phyloP scores from a whole-genome alignment of 139 green algal genomes.

The Micromonas pusilla region DNA sequence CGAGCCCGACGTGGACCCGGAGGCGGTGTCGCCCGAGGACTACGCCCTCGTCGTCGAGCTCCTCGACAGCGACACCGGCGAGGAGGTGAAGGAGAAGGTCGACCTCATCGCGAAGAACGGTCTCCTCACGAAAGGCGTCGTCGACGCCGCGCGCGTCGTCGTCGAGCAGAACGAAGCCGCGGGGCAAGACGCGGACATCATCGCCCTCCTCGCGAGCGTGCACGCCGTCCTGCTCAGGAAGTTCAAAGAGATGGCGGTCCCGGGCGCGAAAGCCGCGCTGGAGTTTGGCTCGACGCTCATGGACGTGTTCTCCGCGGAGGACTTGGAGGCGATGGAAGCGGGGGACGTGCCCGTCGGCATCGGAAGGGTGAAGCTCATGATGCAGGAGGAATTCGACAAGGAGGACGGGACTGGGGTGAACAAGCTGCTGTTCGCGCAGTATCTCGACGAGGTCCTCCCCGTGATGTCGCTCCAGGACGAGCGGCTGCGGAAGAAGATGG shows the following conservation, averaged over 20 bases:
- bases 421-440: conserved; percentile 1
- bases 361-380: conserved; percentile 9
- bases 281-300: conserved; percentile 11
- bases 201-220: not conserved
- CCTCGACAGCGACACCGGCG: conserved; percentile 4
- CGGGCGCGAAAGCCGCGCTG: not conserved
- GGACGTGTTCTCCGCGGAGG: conserved; percentile 17
- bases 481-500: not conserved
- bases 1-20: not conserved
- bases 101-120: conserved; percentile 19
- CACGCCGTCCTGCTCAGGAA: conserved; percentile 1
- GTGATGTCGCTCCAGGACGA: conserved; percentile 15
- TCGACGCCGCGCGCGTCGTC: conserved; percentile 14
- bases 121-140: not conserved
- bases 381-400: conserved; percentile 19
- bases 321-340: not conserved
- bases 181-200: conserved; percentile 13
- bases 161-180: not conserved
- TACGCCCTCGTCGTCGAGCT: conserved; percentile 20
- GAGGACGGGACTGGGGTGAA: not conserved
- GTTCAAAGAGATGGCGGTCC: not conserved
- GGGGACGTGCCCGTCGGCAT: not conserved
- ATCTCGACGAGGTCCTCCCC: conserved; percentile 23
- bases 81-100: conserved; percentile 20
- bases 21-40: conserved; percentile 9